phyloP scores from a whole-genome alignment of 106 monocot genomes.

The Amphibolis antarctica region DNA sequence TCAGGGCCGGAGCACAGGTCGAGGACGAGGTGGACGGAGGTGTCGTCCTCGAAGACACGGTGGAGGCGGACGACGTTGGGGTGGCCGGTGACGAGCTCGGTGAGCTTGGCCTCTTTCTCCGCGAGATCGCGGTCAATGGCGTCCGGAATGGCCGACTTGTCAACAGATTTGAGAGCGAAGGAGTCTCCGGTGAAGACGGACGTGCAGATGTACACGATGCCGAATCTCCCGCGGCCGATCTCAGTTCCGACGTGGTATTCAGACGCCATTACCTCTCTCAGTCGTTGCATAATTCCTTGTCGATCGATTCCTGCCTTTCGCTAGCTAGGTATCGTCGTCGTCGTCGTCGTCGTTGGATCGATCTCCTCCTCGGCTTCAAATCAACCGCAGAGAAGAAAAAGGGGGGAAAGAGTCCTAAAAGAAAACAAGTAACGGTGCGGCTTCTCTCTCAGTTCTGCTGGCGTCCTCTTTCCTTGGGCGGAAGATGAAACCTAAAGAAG shows the following conservation, averaged over 20 bases:
- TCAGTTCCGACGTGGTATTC: conserved; percentile 55
- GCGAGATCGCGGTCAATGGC: conserved; percentile 37
- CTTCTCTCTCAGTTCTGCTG: no score
- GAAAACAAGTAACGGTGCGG: no score
- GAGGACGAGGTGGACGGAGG: conserved; percentile 46
- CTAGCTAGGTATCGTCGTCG: not conserved
- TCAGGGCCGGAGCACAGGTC: conserved; percentile 55
- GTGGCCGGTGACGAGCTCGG: conserved; percentile 38
- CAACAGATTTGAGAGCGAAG: conserved; percentile 64
- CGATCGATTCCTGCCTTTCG: not conserved
- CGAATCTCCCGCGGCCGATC: conserved; percentile 81
- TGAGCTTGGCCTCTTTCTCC: conserved; percentile 48
- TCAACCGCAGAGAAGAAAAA: no score
- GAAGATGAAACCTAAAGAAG: no score
- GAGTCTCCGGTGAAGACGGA: conserved; percentile 27
- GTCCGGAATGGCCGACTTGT: conserved; percentile 42
- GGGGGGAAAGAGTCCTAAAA: no score
- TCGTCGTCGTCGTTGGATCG: no score
- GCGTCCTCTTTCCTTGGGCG: no score
- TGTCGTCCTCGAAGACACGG: conserved; percentile 53
- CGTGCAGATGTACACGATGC: conserved; percentile 43
- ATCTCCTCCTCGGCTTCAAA: no score
- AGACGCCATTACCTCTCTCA: conserved; percentile 33
- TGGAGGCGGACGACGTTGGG: conserved; percentile 42
- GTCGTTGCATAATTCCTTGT: conserved; percentile 8